Evolutionary conservation across 2,329 filamentous ascomycete species (phyloP).

Genomic region (Zymoseptoria brevis): DNA sequence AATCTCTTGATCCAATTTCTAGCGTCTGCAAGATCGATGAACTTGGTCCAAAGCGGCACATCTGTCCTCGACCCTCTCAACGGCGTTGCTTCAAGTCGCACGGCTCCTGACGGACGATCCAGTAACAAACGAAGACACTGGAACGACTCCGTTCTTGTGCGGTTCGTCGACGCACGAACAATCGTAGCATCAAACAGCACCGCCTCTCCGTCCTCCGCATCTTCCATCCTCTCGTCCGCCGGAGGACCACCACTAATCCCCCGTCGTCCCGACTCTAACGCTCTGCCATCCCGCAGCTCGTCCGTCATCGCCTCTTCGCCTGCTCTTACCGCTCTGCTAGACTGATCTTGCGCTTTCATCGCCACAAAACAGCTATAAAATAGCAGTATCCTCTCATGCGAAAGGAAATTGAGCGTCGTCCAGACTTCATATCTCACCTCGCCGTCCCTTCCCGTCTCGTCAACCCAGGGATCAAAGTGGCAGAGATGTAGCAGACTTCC

Average conservation of each 20-base stretch:
- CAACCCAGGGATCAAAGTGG: conserved; percentile 25
- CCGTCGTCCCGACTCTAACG: conserved; percentile 3
- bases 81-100: conserved; percentile 51
- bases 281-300: too few relatives aligned
- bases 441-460: conserved; percentile 1
- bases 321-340: too few relatives aligned
- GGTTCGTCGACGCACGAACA: background rate
- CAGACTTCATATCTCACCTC: conserved; percentile 41
- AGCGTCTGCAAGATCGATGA: conserved; percentile 29
- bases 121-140: conserved; percentile 49
- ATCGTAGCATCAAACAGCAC: conserved; percentile 47
- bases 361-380: conserved; percentile 52
- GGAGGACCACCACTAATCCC: too few relatives aligned
- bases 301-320: too few relatives aligned
- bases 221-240: background rate
- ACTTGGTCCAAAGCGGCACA: conserved; percentile 55
- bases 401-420: conserved; percentile 47
- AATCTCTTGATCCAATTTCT: background rate
- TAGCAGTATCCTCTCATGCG: conserved; percentile 50
- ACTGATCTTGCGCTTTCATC: too few relatives aligned
- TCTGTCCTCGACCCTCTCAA: conserved; percentile 45
- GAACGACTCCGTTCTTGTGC: conserved; percentile 41
- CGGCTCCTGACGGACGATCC: conserved; percentile 43
- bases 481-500: conserved; percentile 33
- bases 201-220: conserved; percentile 30